Percentiles rank a stretch among this genome's conserved stretches.
phyloP scores from a whole-genome alignment of 192 early-diverging fungal genomes.

The Paraglomus brasilianum region DNA sequence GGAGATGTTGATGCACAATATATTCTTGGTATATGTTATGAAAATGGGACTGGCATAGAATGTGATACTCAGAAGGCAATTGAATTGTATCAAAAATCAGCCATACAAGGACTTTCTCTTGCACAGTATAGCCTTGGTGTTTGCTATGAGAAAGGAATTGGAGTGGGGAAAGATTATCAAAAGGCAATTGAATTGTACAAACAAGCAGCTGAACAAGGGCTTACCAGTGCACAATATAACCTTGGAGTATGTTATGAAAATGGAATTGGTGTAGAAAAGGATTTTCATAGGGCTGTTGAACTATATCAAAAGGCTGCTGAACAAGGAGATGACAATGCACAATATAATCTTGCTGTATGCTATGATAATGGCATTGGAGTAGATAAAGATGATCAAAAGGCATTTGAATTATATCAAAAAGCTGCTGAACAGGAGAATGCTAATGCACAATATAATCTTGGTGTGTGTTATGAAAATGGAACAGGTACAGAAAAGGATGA shows the following conservation, averaged over 20 bases:
- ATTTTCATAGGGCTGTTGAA: slow-evolving; percentile 48
- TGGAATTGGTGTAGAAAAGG: slow-evolving; percentile 56
- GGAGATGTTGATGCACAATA: slow-evolving; percentile 56
- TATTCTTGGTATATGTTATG: slow-evolving; percentile 59
- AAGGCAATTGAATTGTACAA: slow-evolving; percentile 64
- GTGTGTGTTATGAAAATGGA: slow-evolving; percentile 60
- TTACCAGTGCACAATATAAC: slow-evolving; percentile 56
- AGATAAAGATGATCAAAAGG: slow-evolving; percentile 58
- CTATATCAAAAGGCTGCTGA: slow-evolving; percentile 69
- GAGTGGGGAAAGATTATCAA: slow-evolving; percentile 58
- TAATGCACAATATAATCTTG: slow-evolving; percentile 57
- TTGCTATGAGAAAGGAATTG: slow-evolving; percentile 79
- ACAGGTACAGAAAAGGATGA: slow-evolving; percentile 51
- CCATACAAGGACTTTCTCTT: slow-evolving; percentile 67
- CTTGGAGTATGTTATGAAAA: slow-evolving; percentile 61
- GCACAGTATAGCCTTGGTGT: slow-evolving; percentile 81
- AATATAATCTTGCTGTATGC: slow-evolving; percentile 76
- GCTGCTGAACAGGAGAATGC: slow-evolving; percentile 57
- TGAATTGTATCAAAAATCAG: slow-evolving; percentile 64
- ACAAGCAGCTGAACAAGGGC: slow-evolving; percentile 53
- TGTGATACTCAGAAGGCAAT: slow-evolving; percentile 48
- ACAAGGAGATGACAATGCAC: slow-evolving; percentile 72
- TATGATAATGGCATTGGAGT: slow-evolving; percentile 79
- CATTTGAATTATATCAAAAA: slow-evolving; percentile 60
- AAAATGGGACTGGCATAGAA: slow-evolving; percentile 56